phyloP scores from a whole-genome alignment of 805 yeast species.

The Ogataea glucozyma region DNA sequence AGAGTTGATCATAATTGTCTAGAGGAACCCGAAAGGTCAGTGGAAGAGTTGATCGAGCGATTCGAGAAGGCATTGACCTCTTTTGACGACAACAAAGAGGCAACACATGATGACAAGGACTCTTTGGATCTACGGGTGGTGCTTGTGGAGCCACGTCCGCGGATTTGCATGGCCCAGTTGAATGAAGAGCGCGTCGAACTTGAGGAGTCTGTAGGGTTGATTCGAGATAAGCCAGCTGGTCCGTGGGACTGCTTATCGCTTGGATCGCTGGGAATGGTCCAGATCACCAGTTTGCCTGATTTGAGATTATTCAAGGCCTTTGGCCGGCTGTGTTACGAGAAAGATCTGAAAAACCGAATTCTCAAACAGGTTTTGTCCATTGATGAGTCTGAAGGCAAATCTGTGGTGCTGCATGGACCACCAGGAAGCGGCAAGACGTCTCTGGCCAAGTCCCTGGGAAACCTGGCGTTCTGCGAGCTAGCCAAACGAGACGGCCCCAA shows the following conservation, averaged over 20 bases:
- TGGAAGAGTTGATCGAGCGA: neutral
- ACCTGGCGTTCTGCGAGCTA: constrained; percentile 13
- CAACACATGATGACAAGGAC: neutral
- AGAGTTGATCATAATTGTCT: neutral
- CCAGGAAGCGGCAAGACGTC: constrained; percentile 52
- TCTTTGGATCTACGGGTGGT: neutral
- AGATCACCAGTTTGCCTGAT: constrained; percentile 12
- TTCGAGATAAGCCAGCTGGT: neutral
- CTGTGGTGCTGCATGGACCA: constrained; percentile 42
- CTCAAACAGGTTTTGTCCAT: constrained; percentile 5
- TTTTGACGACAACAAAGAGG: neutral
- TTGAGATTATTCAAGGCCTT: constrained; percentile 10
- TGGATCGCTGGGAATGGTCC: constrained; percentile 8
- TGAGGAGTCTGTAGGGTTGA: neutral
- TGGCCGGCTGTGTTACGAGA: constrained; percentile 8
- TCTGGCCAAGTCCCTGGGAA: constrained; percentile 19
- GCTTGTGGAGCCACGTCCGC: neutral
- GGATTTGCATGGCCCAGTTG: neutral
- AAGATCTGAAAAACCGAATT: constrained; percentile 11
- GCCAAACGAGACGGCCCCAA: neutral
- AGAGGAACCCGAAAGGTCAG: neutral
- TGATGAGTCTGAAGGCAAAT: neutral
- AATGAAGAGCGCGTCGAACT: neutral
- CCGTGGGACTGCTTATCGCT: constrained; percentile 7
- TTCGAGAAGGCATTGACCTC: constrained; percentile 2